A percentile compares a stretch with the other conserved stretches of the same genome.
Conservation (phyloP, 2,329 filamentous ascomycete genomes). For the Pestalotiopsis sp. region DNA sequence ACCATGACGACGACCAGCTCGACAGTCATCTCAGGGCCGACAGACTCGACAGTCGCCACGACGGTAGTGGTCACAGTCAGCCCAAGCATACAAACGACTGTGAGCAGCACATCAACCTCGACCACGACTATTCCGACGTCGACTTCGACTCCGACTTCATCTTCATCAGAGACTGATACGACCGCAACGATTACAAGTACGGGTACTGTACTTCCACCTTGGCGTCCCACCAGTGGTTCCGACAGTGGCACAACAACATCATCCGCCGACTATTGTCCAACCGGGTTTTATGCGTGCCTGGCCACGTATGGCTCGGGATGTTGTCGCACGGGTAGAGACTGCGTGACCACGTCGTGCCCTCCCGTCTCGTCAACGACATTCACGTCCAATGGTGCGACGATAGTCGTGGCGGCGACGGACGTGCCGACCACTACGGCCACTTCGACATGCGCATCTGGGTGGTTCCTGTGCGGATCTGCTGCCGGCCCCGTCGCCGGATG, state of each 20-base stretch:
- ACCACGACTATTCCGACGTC: conserved; percentile 28
- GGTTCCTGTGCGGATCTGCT: conserved; percentile 69
- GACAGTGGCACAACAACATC: conserved; percentile 28
- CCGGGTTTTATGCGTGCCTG: conserved; percentile 88
- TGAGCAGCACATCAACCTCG: conserved; percentile 35
- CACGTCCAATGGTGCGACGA: conserved; percentile 68
- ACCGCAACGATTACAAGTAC: conserved; percentile 34
- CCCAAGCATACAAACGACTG: conserved; percentile 30
- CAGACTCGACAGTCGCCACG: conserved; percentile 32
- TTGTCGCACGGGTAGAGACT: conserved; percentile 86
- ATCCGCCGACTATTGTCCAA: conserved; percentile 67
- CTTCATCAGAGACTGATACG: conserved; percentile 27
- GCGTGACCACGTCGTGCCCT: conserved; percentile 79
- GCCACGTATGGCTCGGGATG: conserved; percentile 83
- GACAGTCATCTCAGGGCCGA: conserved; percentile 34
- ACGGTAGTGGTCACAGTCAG: conserved; percentile 47
- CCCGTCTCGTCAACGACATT: conserved; percentile 63
- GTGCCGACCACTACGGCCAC: conserved; percentile 41
- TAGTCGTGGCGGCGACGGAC: conserved; percentile 65
- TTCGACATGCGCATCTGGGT: conserved; percentile 72
- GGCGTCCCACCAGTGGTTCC: conserved; percentile 39
- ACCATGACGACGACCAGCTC: conserved; percentile 44
- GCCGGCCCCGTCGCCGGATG: conserved; percentile 74
- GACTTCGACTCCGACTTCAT: conserved; percentile 21
- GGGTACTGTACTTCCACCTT: conserved; percentile 37